A percentile compares a stretch with the other conserved stretches of the same genome.
phyloP scores from a whole-genome alignment of 331 rosid genomes.

The Phaseolus coccineus region DNA sequence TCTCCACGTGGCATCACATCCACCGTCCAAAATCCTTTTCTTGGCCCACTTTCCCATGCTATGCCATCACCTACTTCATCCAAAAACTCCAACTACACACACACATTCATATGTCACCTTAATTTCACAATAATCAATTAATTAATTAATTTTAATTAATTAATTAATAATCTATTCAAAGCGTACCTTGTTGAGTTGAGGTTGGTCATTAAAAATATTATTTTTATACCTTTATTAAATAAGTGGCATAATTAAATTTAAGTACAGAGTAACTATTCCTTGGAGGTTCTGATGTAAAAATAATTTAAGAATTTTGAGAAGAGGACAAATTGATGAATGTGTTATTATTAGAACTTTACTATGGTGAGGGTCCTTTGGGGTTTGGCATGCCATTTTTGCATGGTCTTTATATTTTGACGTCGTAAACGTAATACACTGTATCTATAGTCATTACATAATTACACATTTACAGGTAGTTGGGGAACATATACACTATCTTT shows the following conservation, averaged over 20 bases:
- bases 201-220: neutral
- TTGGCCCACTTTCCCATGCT: conserved; percentile 11
- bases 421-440: neutral
- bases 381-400: neutral
- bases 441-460: neutral
- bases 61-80: neutral
- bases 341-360: neutral
- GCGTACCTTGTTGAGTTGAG: no score
- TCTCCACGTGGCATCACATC: conserved; percentile 45
- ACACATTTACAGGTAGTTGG: neutral
- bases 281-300: neutral
- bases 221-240: neutral
- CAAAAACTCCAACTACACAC: no score
- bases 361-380: neutral
- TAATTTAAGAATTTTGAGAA: neutral
- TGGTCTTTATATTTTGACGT: conserved; percentile 1
- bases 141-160: no score
- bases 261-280: neutral
- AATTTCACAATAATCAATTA: neutral
- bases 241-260: neutral
- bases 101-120: neutral
- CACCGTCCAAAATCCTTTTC: neutral
- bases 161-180: no score
- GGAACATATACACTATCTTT: neutral
- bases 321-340: neutral